Conservation (phyloP, 441 rosid species). For the Populus tomentosa region DNA sequence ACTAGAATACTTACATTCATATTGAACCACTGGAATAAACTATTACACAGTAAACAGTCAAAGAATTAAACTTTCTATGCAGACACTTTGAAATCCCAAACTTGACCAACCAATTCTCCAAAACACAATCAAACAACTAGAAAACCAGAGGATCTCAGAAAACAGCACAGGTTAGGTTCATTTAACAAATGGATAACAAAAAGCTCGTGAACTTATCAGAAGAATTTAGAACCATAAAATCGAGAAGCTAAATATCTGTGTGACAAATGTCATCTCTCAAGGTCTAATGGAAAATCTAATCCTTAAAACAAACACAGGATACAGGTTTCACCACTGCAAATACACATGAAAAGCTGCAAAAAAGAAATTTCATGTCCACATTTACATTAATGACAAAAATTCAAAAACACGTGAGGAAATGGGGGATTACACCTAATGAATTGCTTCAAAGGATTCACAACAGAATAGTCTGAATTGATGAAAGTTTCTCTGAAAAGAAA, state of each 20-base stretch:
- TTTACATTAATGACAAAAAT: not conserved
- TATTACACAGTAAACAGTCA: not conserved
- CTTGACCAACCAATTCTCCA: not conserved
- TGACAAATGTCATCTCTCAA: not conserved
- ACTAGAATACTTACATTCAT: not conserved
- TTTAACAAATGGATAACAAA: too few species aligned
- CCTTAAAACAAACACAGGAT: not conserved
- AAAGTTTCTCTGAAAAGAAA: not conserved
- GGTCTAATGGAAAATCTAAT: not conserved
- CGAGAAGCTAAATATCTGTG: not conserved
- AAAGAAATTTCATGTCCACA: not conserved
- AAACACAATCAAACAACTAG: not conserved
- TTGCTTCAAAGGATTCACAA: not conserved
- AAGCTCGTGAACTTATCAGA: not conserved
- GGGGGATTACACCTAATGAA: not conserved
- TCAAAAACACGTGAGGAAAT: not conserved
- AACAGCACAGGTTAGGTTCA: not conserved
- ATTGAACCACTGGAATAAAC: not conserved
- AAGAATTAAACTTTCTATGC: not conserved
- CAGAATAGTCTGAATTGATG: not conserved
- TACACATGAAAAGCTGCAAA: not conserved
- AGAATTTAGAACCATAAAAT: not conserved
- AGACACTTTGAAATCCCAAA: too few species aligned
- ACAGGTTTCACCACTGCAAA: not conserved
- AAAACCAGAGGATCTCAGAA: not conserved